Percentiles rank a stretch among this genome's conserved stretches.
phyloP scores from a whole-genome alignment of 768 basidiomycete species.

The Lentinula edodes region DNA sequence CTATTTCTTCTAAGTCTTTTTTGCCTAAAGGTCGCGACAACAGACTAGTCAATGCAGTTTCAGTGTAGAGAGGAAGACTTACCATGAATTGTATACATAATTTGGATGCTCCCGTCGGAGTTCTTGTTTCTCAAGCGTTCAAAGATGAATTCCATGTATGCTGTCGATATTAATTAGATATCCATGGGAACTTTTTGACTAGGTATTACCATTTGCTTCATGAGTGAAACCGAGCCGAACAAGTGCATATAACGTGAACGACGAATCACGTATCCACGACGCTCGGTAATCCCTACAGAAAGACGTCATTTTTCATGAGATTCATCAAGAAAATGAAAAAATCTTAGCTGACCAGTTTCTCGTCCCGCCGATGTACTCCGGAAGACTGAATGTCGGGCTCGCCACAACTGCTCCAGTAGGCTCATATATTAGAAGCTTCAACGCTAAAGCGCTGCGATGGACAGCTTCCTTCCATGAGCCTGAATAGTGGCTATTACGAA shows the following conservation, averaged over 20 bases:
- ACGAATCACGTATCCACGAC: slow-evolving; percentile 93
- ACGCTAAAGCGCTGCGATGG: slow-evolving; percentile 84
- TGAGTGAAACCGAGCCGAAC: slow-evolving; percentile 91
- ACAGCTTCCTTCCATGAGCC: slow-evolving; percentile 97
- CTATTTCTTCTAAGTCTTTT: slow-evolving; percentile 79
- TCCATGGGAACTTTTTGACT: not conserved
- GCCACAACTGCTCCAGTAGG: slow-evolving; percentile 93
- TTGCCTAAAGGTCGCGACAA: slow-evolving; percentile 35
- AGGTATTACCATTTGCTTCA: slow-evolving; percentile 73
- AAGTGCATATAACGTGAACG: slow-evolving; percentile 92
- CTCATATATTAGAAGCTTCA: slow-evolving; percentile 91
- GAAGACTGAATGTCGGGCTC: slow-evolving; percentile 91
- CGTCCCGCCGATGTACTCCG: slow-evolving; percentile 86
- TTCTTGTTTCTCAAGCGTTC: slow-evolving; percentile 79
- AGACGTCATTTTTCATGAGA: not conserved
- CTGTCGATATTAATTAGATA: slow-evolving; percentile 28
- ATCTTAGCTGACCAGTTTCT: slow-evolving; percentile 68
- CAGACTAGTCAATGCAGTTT: not conserved
- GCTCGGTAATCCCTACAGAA: slow-evolving; percentile 22
- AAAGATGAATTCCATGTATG: slow-evolving; percentile 90
- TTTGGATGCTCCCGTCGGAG: slow-evolving; percentile 87
- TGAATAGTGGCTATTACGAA: slow-evolving; percentile 71
- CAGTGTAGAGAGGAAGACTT: not conserved
- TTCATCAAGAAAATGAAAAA: not conserved
- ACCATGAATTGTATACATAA: slow-evolving; percentile 97